Base-by-base conservation (phyloP, 495 filamentous ascomycete genomes). In the Pyrenula massariospora region DNA sequence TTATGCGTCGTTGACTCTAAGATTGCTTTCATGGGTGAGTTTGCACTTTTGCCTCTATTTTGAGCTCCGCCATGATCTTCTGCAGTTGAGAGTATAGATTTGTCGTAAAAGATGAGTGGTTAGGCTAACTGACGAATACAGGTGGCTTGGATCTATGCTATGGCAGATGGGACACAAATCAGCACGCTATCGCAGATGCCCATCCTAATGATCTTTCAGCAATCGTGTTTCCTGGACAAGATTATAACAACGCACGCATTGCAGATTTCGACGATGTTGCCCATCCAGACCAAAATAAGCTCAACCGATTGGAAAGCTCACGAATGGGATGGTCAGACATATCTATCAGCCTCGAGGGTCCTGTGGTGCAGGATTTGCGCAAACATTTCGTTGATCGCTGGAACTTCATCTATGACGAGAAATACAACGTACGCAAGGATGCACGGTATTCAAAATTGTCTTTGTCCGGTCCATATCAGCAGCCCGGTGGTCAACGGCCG, bases 261-360 rank as follows among this genome's bases (percentile, higher is more conserved):
- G 84, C 84, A 63, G 92, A 97, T 63, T 97, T 97, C 68, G 77
- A 88, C 53, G 85, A 92, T 64, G 91, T 96, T 11, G 66, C 79
- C 2, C 79, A 94, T 55, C 95, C 84, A 80, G 79, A 95, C 50
- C 78, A 90, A 48, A 97, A 97, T 65, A 86, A 95, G 63, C 78
- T 97, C 20, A 84, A 91, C 60, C 81, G 92, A 20, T 86, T 82
- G 50, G 80, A 80, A 59, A 87, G 73, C 68, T 87, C 88, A 10
- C 81, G 92, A 53, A 96, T 97, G 89, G 92, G 92, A 10, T 96
- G 91, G 91, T 85, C 88, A 22, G 92, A 97, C 70, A 78, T 97
- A 56, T 86, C 87, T 24, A 72, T 97, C 25, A 89, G 85, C 56
- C 62, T 97, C 23, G 77, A 76, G n/a, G 92, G 92, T 0, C 86